A percentile compares a stretch with the other conserved stretches of the same genome.
Evolutionary conservation across 306 rosid genomes (phyloP).

Genomic region (Albizia julibrissin): DNA sequence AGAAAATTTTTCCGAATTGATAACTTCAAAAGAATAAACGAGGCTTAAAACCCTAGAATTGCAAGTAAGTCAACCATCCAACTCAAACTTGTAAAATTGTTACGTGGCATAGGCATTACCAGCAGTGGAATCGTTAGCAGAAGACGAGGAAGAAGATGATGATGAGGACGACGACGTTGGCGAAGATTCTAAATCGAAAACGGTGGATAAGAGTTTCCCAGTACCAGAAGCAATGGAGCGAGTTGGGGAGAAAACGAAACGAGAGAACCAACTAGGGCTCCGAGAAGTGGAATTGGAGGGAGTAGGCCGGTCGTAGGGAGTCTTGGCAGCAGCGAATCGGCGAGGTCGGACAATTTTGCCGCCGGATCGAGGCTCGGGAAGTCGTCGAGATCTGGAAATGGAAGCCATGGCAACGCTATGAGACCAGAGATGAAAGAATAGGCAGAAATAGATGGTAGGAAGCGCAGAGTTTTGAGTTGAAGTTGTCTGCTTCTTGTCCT

Average conservation of each 20-base stretch:
- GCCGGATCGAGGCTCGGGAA: conserved; percentile 57
- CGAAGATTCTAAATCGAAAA: conserved; percentile 39
- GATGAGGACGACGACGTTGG: conserved; percentile 22
- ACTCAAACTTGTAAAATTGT: background rate
- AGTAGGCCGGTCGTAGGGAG: conserved; percentile 78
- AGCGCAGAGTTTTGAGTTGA: conserved; percentile 6
- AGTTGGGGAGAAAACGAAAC: conserved; percentile 54
- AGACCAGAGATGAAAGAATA: background rate
- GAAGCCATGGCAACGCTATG: conserved; percentile 50
- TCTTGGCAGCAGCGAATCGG: conserved; percentile 45
- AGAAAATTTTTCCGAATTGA: background rate
- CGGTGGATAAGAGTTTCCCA: conserved; percentile 56
- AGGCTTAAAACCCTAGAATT: conserved; percentile 45
- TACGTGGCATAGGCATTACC: conserved; percentile 31
- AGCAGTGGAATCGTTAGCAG: conserved; percentile 43
- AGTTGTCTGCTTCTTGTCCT: conserved; percentile 17
- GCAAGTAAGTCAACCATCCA: background rate
- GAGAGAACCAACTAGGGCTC: conserved; percentile 69
- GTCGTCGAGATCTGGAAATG: conserved; percentile 55
- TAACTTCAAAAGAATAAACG: background rate
- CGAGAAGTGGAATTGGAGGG: conserved; percentile 27
- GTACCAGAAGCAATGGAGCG: conserved; percentile 53
- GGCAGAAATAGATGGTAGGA: background rate
- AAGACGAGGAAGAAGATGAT: conserved; percentile 47
- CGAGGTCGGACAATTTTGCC: conserved; percentile 78